phyloP scores from a whole-genome alignment of 371 early-diverging fungal genomes.

The Mortierella sp. region DNA sequence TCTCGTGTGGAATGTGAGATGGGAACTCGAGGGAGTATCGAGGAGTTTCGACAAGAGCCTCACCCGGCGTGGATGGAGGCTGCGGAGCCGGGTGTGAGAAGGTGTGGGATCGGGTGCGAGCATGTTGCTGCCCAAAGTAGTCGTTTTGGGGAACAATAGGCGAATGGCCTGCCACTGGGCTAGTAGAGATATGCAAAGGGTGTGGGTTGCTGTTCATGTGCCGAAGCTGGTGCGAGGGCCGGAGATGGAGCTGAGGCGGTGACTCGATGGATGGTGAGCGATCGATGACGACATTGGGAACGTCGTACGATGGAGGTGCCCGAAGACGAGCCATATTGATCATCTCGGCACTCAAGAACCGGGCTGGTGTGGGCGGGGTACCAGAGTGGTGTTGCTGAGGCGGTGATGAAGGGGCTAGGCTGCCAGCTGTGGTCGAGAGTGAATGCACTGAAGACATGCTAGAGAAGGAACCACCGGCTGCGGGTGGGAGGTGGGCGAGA shows the following conservation, averaged over 20 bases:
- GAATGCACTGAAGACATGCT: not conserved
- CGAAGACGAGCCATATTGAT: conserved; percentile 24
- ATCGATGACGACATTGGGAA: conserved; percentile 33
- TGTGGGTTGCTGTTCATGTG: too few relatives aligned
- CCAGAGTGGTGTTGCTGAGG: conserved; percentile 1
- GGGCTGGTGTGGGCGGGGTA: not conserved
- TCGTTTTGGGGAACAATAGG: not conserved
- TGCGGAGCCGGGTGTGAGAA: conserved; percentile 22
- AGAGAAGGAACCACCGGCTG: not conserved
- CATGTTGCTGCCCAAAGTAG: conserved; percentile 20
- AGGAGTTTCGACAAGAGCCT: conserved; percentile 19
- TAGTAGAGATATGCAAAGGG: too few relatives aligned
- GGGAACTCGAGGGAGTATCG: conserved; percentile 49
- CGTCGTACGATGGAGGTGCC: conserved; percentile 40
- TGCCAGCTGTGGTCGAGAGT: not conserved
- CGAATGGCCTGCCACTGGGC: too few relatives aligned
- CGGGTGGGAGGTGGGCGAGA: not conserved
- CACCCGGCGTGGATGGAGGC: not conserved
- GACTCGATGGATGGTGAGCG: conserved; percentile 21
- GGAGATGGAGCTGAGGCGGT: conserved; percentile 1
- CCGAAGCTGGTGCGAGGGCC: too few relatives aligned
- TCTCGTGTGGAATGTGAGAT: conserved; percentile 37
- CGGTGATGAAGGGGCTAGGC: not conserved
- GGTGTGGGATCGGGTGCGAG: conserved; percentile 27
- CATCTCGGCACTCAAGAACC: conserved; percentile 6